Conservation (phyloP, 345 rosid genomes). For the Eucalyptus pauciflora region DNA sequence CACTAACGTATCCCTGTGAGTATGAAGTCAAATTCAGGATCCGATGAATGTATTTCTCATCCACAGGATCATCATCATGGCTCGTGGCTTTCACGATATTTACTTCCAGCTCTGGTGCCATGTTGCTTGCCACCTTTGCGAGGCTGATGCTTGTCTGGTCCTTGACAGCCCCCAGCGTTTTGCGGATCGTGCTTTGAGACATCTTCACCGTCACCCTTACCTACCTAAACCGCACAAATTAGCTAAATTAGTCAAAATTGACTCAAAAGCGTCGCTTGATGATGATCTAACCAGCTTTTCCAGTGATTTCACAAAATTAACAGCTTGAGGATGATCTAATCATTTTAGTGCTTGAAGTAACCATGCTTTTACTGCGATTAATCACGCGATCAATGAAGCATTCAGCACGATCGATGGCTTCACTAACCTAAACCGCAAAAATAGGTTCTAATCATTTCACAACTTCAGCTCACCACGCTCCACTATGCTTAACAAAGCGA, state of each 20-base stretch:
- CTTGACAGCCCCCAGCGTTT: constrained; percentile 82
- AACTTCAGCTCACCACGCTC: not conserved
- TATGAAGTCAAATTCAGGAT: constrained; percentile 43
- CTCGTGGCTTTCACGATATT: constrained; percentile 79
- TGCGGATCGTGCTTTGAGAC: constrained; percentile 78
- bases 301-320: not conserved
- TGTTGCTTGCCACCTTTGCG: constrained; percentile 74
- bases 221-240: not conserved
- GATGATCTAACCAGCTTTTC: not conserved
- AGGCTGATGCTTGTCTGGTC: constrained; percentile 84
- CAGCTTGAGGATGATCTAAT: not conserved
- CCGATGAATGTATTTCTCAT: constrained; percentile 61
- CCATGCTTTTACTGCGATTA: not conserved
- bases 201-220: constrained; percentile 5
- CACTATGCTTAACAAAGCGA: not conserved
- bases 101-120: constrained; percentile 86
- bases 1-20: constrained; percentile 49
- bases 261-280: not conserved
- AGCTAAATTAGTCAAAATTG: not conserved
- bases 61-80: constrained; percentile 78
- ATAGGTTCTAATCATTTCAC: not conserved
- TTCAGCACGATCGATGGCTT: not conserved
- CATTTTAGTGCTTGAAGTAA: not conserved
- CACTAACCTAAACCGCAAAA: not conserved
- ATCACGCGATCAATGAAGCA: not conserved